Evolutionary conservation across 129 eudicot species (phyloP), one percentile per base, ranked within the genome.

Genomic region (Apium graveolens): DNA sequence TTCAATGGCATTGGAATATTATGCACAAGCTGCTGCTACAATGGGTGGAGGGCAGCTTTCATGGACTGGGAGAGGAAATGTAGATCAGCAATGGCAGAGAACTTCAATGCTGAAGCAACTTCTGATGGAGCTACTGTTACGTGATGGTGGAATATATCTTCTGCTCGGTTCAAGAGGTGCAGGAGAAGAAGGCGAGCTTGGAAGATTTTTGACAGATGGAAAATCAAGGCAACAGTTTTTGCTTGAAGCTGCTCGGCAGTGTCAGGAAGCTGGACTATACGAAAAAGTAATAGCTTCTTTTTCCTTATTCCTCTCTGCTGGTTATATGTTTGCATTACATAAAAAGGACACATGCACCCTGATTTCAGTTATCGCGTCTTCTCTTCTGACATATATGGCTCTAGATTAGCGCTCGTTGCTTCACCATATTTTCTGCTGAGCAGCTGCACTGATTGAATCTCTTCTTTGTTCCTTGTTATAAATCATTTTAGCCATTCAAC

Each of bases 1-100:
- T 76, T 80, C 84, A 18, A 81, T 88, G 93, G 91, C 96, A 12
- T 81, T 94, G 85, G 98, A 94, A 82, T 94, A 94, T 77, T 94
- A 91, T 83, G 97, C 87, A 35, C 98, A 94, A 85, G 93, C 97
- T 68, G 96, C 97, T 74, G 98, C 96, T 26, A 87, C 96, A 24
- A 90, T 90, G 83, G 98, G 97, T 76, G 98, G 98, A 70, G 98
- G 98, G 69, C 87, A 85, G 39, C 17, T 90, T 71, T 91, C 97
- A 21, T 91, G 98, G 97, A 86, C 83, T 49, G 97, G 93, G 38
- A 83, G 97, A 85, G 88, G 88, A 76, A 91, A 63, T 63, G 81
- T 82, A 26, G 98, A 94, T 87, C 98, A 91, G 86, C 97, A 91
- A 81, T 82, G 98, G 81, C 97, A 91, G 87, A 83, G 91, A 80